phyloP scores from a whole-genome alignment of 2,329 filamentous ascomycete species.

The Verticillium isaacii region DNA sequence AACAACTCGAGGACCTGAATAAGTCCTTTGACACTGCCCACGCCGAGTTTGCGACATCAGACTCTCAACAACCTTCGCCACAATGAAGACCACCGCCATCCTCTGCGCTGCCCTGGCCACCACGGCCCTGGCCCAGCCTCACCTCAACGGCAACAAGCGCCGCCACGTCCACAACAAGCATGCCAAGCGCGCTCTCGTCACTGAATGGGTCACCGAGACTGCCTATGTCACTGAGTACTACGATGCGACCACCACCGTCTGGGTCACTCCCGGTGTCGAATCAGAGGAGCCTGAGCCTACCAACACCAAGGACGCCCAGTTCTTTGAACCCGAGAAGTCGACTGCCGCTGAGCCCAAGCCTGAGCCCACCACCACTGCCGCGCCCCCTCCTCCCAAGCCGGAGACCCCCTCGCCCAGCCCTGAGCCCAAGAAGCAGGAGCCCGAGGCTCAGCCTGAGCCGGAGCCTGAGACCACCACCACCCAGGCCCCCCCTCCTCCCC shows the following conservation, averaged over 20 bases:
- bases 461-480: conserved; percentile 10
- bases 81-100: conserved; percentile 39
- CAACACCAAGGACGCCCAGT: conserved; percentile 19
- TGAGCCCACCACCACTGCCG: conserved; percentile 11
- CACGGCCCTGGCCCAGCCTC: conserved; percentile 46
- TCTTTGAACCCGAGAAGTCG: conserved; percentile 21
- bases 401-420: conserved; percentile 5
- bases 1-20: background rate
- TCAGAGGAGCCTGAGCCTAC: conserved; percentile 16
- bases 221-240: conserved; percentile 41
- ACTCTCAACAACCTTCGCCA: conserved; percentile 13
- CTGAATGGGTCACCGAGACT: conserved; percentile 47
- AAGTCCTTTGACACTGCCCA: background rate
- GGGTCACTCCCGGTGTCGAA: conserved; percentile 29
- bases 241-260: conserved; percentile 43
- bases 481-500: conserved; percentile 5
- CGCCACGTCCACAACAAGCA: conserved; percentile 29
- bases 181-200: conserved; percentile 35
- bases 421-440: conserved; percentile 10
- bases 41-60: background rate
- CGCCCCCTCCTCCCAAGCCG: conserved; percentile 17
- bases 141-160: conserved; percentile 28
- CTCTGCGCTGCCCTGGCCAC: conserved; percentile 38
- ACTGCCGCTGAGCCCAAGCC: conserved; percentile 5
- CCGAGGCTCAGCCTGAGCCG: conserved; percentile 10